Conservation (phyloP, 805 yeast species). For the Starmerella floricola region DNA sequence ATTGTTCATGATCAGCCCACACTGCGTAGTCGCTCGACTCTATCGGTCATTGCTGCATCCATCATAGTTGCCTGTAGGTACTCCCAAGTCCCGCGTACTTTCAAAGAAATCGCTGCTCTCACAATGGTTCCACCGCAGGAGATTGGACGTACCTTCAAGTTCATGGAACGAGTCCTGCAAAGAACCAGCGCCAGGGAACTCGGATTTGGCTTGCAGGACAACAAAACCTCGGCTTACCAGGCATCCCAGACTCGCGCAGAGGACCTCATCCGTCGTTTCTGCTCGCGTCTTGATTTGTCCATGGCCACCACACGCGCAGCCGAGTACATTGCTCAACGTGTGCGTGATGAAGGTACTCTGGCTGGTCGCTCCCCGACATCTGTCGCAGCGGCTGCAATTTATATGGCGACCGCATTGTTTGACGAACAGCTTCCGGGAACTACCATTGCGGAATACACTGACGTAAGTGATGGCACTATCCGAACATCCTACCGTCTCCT, state of each 20-base stretch:
- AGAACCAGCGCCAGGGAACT: conserved; percentile 27
- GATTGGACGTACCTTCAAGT: conserved; percentile 79
- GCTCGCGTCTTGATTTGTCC: conserved; percentile 82
- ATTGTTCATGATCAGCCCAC: conserved; percentile 77
- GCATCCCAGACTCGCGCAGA: conserved; percentile 86
- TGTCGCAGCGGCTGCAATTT: conserved; percentile 93
- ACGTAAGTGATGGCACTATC: conserved; percentile 95
- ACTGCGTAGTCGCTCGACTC: conserved; percentile 82
- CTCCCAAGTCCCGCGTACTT: conserved; percentile 86
- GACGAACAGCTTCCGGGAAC: conserved; percentile 63
- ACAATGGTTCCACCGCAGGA: conserved; percentile 90
- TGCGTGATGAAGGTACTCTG: conserved; percentile 81
- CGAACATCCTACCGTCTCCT: conserved; percentile 79
- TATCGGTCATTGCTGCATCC: conserved; percentile 92
- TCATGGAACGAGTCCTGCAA: conserved; percentile 57
- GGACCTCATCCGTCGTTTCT: conserved; percentile 87
- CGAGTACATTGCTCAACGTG: conserved; percentile 78
- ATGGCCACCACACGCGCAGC: conserved; percentile 84
- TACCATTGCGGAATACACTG: conserved; percentile 80
- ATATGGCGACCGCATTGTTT: conserved; percentile 84
- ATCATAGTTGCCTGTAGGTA: conserved; percentile 89
- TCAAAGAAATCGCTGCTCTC: conserved; percentile 89
- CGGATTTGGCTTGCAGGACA: conserved; percentile 23
- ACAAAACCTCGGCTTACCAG: conserved; percentile 30
- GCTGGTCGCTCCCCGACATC: conserved; percentile 97